These are phyloP conservation scores for Cystofilobasidium macerans DNA, from an alignment of 768 basidiomycete species.

Conservation along the genomic window DNA sequence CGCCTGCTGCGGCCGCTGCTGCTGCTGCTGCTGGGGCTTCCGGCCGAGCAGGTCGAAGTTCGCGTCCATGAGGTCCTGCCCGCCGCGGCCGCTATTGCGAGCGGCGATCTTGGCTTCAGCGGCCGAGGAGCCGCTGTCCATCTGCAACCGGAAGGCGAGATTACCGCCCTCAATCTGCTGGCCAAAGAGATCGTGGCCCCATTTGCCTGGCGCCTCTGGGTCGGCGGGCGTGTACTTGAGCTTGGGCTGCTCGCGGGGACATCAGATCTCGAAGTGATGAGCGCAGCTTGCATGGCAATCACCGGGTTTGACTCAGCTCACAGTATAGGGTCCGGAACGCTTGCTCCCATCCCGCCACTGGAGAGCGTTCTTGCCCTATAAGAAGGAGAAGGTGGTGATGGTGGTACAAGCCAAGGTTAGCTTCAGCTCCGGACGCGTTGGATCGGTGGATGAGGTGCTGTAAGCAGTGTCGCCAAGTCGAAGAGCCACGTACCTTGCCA, in stretches of 20 bases:
- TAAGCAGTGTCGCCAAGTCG: too few species aligned
- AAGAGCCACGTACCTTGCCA: background rate
- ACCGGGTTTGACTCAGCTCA: too few species aligned
- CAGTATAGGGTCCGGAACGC: background rate
- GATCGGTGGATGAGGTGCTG: too few species aligned
- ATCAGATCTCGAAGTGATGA: too few species aligned
- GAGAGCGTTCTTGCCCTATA: background rate
- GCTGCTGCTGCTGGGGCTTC: too few species aligned
- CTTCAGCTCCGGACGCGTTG: too few species aligned
- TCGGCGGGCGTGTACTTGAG: conserved; percentile 15
- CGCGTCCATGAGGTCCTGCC: conserved; percentile 15
- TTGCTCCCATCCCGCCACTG: background rate
- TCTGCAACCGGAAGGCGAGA: conserved; percentile 13
- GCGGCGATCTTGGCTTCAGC: conserved; percentile 16
- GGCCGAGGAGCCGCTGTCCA: background rate
- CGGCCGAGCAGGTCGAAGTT: conserved; percentile 1
- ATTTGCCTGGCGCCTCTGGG: conserved; percentile 2
- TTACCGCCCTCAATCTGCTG: conserved; percentile 16
- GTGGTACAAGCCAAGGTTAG: too few species aligned
- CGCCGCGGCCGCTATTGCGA: conserved; percentile 2
- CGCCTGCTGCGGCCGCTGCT: background rate
- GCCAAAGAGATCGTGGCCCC: conserved; percentile 24
- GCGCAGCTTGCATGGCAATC: too few species aligned
- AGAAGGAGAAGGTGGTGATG: too few species aligned
- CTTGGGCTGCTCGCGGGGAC: background rate